Conservation (phyloP, 2,329 filamentous ascomycete species). For the Myriosclerotinia duriaeana region DNA sequence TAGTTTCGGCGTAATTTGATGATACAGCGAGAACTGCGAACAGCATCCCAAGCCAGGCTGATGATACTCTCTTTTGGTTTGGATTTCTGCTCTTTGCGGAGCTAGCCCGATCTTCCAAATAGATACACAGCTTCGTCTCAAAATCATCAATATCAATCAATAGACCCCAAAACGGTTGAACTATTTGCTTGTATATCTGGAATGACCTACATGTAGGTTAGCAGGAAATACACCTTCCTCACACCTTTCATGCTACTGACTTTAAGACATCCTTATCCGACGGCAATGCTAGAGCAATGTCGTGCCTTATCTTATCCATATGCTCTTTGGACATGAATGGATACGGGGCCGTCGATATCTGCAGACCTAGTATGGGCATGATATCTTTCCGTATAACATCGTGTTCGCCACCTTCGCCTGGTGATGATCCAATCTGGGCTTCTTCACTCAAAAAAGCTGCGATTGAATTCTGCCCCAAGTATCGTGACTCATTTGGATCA, state of each 20-base stretch:
- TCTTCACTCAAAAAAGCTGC: conserved; percentile 64
- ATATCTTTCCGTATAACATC: conserved; percentile 60
- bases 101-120: conserved; percentile 59
- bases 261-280: conserved; percentile 67
- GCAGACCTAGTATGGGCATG: conserved; percentile 63
- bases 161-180: conserved; percentile 67
- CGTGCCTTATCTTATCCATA: conserved; percentile 58
- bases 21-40: conserved; percentile 65
- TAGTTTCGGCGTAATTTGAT: conserved; percentile 65
- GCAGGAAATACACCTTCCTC: background rate
- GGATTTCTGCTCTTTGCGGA: conserved; percentile 43
- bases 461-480: conserved; percentile 67
- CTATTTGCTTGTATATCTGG: conserved; percentile 65
- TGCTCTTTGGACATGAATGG: conserved; percentile 65
- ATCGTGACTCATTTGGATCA: conserved; percentile 57
- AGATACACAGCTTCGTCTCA: conserved; percentile 63
- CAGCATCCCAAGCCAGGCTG: conserved; percentile 65
- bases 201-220: conserved; percentile 51
- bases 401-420: conserved; percentile 52
- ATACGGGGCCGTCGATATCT: conserved; percentile 62
- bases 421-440: conserved; percentile 49
- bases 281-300: conserved; percentile 61
- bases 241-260: conserved; percentile 45
- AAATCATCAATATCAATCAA: conserved; percentile 66
- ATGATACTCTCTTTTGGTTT: conserved; percentile 48